These are phyloP conservation scores for Corchorus olitorius DNA, from an alignment of 345 rosid species.

Conservation along the genomic window DNA sequence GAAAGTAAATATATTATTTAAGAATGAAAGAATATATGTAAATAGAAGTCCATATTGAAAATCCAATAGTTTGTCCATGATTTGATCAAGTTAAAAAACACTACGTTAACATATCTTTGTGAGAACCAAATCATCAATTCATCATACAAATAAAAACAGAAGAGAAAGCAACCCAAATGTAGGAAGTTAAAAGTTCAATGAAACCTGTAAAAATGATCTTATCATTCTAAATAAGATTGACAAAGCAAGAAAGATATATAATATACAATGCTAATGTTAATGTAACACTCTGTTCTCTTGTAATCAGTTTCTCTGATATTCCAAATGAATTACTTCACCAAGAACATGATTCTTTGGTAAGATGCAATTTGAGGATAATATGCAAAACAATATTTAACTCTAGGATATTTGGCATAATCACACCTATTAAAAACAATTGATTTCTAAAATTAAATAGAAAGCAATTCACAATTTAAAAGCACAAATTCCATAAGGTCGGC, in stretches of 20 bases:
- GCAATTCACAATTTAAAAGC: neutral
- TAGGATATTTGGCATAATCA: neutral
- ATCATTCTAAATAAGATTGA: too few species aligned
- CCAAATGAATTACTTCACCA: neutral
- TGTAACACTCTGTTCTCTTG: too few species aligned
- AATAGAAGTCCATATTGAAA: neutral
- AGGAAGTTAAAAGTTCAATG: neutral
- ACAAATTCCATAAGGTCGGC: neutral
- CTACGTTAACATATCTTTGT: neutral
- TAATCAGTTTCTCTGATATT: too few species aligned
- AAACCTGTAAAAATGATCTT: neutral
- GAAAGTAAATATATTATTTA: conserved; percentile 3
- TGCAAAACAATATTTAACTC: neutral
- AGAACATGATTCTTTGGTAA: neutral
- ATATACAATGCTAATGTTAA: too few species aligned
- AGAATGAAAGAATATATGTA: neutral
- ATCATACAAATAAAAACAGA: neutral
- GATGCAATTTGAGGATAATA: neutral
- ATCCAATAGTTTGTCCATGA: neutral
- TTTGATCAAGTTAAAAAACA: neutral
- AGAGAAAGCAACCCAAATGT: neutral
- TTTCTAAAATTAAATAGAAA: neutral
- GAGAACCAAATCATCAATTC: too few species aligned
- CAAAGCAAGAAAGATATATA: neutral
- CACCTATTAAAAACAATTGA: neutral